Conservation (phyloP, 129 eudicot genomes). For the Dittrichia graveolens region DNA sequence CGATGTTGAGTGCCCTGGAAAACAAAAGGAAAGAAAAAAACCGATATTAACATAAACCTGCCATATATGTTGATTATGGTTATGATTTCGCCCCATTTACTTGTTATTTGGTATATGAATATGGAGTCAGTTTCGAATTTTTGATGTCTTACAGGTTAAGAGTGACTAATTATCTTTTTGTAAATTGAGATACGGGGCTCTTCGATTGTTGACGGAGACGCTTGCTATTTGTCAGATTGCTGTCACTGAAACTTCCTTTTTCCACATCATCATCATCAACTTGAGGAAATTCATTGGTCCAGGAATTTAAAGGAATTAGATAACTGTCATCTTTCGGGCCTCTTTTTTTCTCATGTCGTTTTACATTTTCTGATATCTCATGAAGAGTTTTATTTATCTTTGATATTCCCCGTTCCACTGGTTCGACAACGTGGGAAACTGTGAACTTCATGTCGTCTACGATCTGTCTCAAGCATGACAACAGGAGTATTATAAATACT, state of each 20-base stretch:
- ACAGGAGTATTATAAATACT: not conserved
- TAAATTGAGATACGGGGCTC: slow-evolving; percentile 47
- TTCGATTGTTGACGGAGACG: slow-evolving; percentile 45
- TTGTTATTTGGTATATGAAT: slow-evolving; percentile 2
- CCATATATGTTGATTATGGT: not conserved
- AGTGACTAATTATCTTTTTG: slow-evolving; percentile 37
- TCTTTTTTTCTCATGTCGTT: slow-evolving; percentile 59
- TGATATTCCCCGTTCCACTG: slow-evolving; percentile 88
- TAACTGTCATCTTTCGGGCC: slow-evolving; percentile 76
- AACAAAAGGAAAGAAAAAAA: not conserved
- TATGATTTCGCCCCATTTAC: slow-evolving; percentile 2
- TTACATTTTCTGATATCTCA: slow-evolving; percentile 90
- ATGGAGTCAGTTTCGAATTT: not conserved
- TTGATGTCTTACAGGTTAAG: slow-evolving; percentile 23
- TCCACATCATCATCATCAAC: slow-evolving; percentile 50
- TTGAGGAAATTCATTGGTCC: slow-evolving; percentile 62
- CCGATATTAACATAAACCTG: not conserved
- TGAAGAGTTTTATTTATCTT: slow-evolving; percentile 79
- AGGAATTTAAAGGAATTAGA: slow-evolving; percentile 67
- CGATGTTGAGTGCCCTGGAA: slow-evolving; percentile 34
- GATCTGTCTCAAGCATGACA: slow-evolving; percentile 44
- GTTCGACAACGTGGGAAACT: slow-evolving; percentile 96
- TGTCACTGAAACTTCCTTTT: slow-evolving; percentile 82
- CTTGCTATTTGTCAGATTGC: slow-evolving; percentile 53
- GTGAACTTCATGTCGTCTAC: slow-evolving; percentile 97